A percentile compares a stretch with the other conserved stretches of the same genome.
These are phyloP conservation scores for Beauveria medogensis DNA, from an alignment of 2,329 filamentous ascomycete genomes.

Conservation along the genomic window DNA sequence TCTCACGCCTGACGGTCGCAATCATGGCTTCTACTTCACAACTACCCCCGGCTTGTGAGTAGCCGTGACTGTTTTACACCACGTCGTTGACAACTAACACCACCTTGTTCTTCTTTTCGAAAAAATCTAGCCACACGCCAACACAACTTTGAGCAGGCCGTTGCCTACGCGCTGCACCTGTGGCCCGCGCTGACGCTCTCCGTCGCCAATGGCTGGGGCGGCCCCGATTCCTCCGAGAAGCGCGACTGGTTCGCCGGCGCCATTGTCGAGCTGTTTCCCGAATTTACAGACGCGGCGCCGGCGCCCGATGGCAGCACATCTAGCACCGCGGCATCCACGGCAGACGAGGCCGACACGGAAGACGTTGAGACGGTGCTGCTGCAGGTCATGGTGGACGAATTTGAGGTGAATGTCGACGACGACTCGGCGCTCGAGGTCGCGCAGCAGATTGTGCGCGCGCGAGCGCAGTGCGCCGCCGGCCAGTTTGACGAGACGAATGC, in stretches of 20 bases:
- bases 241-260: slow-evolving; percentile 94
- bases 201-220: slow-evolving; percentile 82
- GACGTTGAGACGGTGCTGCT: slow-evolving; percentile 80
- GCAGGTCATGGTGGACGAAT: slow-evolving; percentile 92
- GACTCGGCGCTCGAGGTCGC: slow-evolving; percentile 72
- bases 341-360: slow-evolving; percentile 56
- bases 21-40: slow-evolving; percentile 8
- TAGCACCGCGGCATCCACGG: slow-evolving; percentile 6
- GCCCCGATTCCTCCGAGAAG: slow-evolving; percentile 74
- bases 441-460: slow-evolving; percentile 59
- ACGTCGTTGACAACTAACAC: neutral
- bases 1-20: slow-evolving; percentile 3
- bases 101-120: neutral
- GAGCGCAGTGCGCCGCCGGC: slow-evolving; percentile 55
- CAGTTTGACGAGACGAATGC: slow-evolving; percentile 56
- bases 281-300: slow-evolving; percentile 43
- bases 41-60: slow-evolving; percentile 15
- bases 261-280: slow-evolving; percentile 69
- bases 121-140: slow-evolving; percentile 43
- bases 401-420: slow-evolving; percentile 87
- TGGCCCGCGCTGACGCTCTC: slow-evolving; percentile 87
- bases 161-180: slow-evolving; percentile 75
- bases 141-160: slow-evolving; percentile 72
- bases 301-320: slow-evolving; percentile 14
- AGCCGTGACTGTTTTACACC: neutral